Evolutionary conservation across 352 stramenopile genomes (phyloP), one percentile per base, ranked within the genome.

Genomic region (Thraustochytrium sp.): DNA sequence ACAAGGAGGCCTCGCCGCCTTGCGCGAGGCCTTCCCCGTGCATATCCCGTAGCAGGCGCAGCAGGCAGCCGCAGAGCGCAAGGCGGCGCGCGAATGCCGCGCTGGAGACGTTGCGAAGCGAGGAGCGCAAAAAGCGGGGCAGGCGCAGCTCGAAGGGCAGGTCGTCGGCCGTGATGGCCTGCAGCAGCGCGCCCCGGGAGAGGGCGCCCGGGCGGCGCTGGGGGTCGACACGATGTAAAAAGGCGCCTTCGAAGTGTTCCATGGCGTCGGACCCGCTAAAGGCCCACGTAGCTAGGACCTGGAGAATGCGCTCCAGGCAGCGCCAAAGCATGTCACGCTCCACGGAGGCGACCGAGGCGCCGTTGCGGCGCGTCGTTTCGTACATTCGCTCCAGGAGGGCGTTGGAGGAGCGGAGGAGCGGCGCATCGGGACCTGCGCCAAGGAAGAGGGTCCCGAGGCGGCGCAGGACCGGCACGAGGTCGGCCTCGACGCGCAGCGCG

Each of bases 301-400:
- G 13, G 26, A 72, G 8, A 31, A 72, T 31, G 16, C 59, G 59
- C 36, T 72, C 59, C 11, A 72, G 59, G 36, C 59, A 72, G n/a
- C 36, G 46, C 59, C 59, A 72, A 29, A 72, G 59, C 59, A 72
- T 72, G 21, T 46, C 59, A 44, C 59, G 59, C 26, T 72, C 59
- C 11, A 72, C 31, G 8, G 59, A 72, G 59, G 26, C 26, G 8
- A 72, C 11, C 23, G 59, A 72, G 11, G 59, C 9, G 21, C 59
- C 59, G 26, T n/a, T 72, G 16, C 11, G 16, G 36, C 42, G 11
- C 9, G 59, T 46, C 8, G 59, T 44, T 13, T 13, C 26, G 40
- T 72, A 26, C 9, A 72, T 44, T 29, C 46, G 59, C 59, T 72
- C 59, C 8, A 72, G 59, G 16, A 48, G 23, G 26, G 9, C 16